A percentile compares a stretch with the other conserved stretches of the same genome.
Evolutionary conservation across 169 alveolate species (phyloP).

Genomic region (Plasmodium coatneyi): DNA sequence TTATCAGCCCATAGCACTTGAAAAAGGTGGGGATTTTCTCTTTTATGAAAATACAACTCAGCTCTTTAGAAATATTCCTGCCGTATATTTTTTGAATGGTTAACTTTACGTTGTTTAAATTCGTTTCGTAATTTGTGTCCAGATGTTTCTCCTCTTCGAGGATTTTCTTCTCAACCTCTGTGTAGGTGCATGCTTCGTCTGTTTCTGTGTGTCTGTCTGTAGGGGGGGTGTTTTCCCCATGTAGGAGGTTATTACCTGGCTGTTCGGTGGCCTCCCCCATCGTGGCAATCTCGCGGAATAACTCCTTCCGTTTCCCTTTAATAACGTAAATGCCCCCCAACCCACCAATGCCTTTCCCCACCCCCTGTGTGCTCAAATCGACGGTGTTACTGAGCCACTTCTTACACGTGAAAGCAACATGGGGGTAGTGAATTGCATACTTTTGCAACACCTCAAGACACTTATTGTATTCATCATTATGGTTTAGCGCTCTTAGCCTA

Average conservation of each 20-base stretch:
- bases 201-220: neutral
- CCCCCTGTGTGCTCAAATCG: conserved; percentile 85
- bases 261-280: neutral
- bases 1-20: conserved; percentile 86
- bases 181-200: neutral
- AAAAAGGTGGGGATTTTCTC: conserved; percentile 72
- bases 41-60: conserved; percentile 61
- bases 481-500: conserved; percentile 77
- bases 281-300: neutral
- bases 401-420: conserved; percentile 86
- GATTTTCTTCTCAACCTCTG: conserved; percentile 43
- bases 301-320: conserved; percentile 5
- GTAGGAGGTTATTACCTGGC: neutral
- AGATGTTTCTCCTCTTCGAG: conserved; percentile 73
- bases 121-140: conserved; percentile 48
- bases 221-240: neutral
- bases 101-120: conserved; percentile 52
- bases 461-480: conserved; percentile 87
- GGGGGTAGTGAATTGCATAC: conserved; percentile 94
- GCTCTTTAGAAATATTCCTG: conserved; percentile 63
- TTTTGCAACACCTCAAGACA: conserved; percentile 93
- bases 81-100: conserved; percentile 80
- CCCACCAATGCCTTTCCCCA: conserved; percentile 52
- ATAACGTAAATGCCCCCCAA: conserved; percentile 74
- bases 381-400: conserved; percentile 82